phyloP scores from a whole-genome alignment of 2,329 filamentous ascomycete genomes.

The Alternaria infectoria region DNA sequence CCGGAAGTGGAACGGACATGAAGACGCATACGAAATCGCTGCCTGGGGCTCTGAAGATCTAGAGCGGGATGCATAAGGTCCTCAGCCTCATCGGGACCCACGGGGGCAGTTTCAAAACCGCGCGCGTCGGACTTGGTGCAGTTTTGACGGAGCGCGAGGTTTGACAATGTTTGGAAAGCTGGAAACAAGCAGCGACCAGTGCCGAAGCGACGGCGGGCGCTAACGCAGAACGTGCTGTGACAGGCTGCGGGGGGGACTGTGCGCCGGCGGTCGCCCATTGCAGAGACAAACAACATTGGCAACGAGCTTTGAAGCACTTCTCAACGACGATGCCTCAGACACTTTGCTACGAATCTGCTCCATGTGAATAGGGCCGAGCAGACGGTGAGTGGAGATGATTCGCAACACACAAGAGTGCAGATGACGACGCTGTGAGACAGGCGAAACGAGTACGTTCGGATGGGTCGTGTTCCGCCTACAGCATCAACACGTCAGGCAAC shows the following conservation, averaged over 20 bases:
- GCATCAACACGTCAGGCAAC: constrained; percentile 39
- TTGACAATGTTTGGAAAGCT: constrained; percentile 46
- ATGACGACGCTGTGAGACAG: constrained; percentile 43
- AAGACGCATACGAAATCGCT: constrained; percentile 37
- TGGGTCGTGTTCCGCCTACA: constrained; percentile 37
- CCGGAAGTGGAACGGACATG: constrained; percentile 39
- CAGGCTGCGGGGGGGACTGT: constrained; percentile 39
- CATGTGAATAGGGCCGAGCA: not conserved
- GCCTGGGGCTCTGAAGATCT: constrained; percentile 28
- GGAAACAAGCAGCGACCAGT: constrained; percentile 46
- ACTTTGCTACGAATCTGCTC: not conserved
- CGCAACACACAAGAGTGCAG: constrained; percentile 26
- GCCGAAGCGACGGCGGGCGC: constrained; percentile 43
- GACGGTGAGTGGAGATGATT: constrained; percentile 8
- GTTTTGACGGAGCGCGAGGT: constrained; percentile 45
- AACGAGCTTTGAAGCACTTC: not conserved
- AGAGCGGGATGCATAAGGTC: constrained; percentile 38
- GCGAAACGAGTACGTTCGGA: constrained; percentile 44
- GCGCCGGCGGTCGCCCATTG: constrained; percentile 22
- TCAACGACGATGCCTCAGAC: not conserved
- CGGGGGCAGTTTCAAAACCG: constrained; percentile 50
- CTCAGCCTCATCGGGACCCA: constrained; percentile 33
- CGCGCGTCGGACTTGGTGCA: constrained; percentile 46
- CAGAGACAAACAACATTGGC: not conserved
- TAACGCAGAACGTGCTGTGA: constrained; percentile 39